These are phyloP conservation scores for Rhodotorula sp. DNA, from an alignment of 1,284 basidiomycete species.

Conservation along the genomic window DNA sequence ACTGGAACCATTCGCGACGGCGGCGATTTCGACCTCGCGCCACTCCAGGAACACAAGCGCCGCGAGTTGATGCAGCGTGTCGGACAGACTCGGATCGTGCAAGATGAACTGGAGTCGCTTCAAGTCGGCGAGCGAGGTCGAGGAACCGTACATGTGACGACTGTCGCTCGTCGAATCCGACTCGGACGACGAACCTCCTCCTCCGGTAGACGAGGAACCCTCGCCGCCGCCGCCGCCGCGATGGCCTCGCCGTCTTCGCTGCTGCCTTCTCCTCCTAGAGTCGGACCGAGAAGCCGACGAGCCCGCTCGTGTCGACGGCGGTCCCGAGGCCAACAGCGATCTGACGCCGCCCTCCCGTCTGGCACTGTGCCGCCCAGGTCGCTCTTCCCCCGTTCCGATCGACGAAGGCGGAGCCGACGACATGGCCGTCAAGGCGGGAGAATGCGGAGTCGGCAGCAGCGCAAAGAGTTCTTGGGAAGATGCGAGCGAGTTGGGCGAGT, in stretches of 20 bases:
- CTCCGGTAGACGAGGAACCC: background rate
- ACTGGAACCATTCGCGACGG: background rate
- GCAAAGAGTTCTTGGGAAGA: conserved; percentile 22
- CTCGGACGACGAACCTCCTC: background rate
- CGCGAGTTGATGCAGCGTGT: background rate
- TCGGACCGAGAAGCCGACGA: conserved; percentile 14
- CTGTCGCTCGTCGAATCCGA: conserved; percentile 1
- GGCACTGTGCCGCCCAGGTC: background rate
- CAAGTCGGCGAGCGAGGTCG: conserved; percentile 20
- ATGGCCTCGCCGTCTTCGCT: background rate
- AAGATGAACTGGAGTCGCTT: conserved; percentile 15
- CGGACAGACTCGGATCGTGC: background rate
- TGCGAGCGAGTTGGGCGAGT: conserved; percentile 8
- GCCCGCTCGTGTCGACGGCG: conserved; percentile 7
- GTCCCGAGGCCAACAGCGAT: background rate
- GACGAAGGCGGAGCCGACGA: background rate
- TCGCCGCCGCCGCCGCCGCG: background rate
- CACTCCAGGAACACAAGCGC: conserved; percentile 29
- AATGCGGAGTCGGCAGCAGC: background rate
- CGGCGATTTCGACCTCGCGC: conserved; percentile 35
- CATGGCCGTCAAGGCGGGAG: background rate
- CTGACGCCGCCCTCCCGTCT: background rate
- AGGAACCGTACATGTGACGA: background rate
- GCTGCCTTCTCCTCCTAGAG: background rate
- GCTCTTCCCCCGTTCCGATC: background rate